These are phyloP conservation scores for Coniochaeta prunicola DNA, from an alignment of 2,329 filamentous ascomycete species.

Conservation along the genomic window DNA sequence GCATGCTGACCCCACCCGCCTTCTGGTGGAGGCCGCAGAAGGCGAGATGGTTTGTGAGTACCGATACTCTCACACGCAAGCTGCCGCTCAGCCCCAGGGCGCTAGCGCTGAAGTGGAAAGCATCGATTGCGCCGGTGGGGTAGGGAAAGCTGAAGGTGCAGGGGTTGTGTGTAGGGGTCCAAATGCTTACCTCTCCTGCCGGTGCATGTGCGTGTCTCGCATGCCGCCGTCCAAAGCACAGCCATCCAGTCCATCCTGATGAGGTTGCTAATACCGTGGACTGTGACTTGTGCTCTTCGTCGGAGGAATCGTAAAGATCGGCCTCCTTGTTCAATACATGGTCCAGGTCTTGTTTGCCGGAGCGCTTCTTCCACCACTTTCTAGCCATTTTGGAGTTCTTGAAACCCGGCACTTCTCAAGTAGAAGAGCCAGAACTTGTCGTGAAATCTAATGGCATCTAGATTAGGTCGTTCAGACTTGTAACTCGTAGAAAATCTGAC, in stretches of 20 bases:
- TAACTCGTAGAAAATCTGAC: neutral
- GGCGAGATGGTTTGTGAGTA: neutral
- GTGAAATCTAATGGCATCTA: too few relatives aligned
- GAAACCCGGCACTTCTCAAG: neutral
- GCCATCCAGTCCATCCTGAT: neutral
- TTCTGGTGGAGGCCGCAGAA: neutral
- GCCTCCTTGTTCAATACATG: neutral
- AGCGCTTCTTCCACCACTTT: neutral
- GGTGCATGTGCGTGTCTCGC: neutral
- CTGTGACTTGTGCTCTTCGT: neutral
- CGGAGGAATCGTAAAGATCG: neutral
- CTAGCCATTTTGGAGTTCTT: neutral
- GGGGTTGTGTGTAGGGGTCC: neutral
- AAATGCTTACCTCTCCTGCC: constrained; percentile 1
- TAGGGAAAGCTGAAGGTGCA: neutral
- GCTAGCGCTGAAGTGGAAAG: neutral
- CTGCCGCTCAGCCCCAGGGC: constrained; percentile 1
- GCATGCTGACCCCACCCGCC: neutral
- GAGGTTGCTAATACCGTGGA: neutral
- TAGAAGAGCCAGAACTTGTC: neutral
- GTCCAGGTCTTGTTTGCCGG: neutral
- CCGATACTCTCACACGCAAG: neutral
- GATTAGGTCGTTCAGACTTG: neutral
- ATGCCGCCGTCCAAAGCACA: neutral
- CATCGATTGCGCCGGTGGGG: neutral